Evolutionary conservation across 2,329 filamentous ascomycete genomes (phyloP).

Genomic region (Trichoderma citrinoviride): DNA sequence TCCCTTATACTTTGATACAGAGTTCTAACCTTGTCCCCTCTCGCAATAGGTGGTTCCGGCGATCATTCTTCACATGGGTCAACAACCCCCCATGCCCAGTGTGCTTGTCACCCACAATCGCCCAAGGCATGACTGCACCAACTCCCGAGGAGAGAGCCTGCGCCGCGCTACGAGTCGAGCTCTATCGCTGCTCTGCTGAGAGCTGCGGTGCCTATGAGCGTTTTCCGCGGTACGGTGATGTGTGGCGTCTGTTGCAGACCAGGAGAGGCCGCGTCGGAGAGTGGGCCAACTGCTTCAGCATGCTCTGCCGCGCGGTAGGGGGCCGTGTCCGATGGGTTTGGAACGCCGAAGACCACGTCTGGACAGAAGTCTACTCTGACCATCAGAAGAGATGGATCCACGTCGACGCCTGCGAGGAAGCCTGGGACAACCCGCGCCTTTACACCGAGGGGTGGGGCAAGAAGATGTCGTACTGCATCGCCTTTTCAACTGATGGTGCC

Average conservation of each 20-base stretch:
- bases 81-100: conserved; percentile 86
- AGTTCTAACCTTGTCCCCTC: conserved; percentile 25
- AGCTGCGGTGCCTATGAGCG: conserved; percentile 78
- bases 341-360: conserved; percentile 96
- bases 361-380: conserved; percentile 96
- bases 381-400: conserved; percentile 95
- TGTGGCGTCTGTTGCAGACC: conserved; percentile 87
- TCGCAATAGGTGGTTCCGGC: conserved; percentile 73
- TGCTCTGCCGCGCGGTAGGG: conserved; percentile 92
- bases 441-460: conserved; percentile 95
- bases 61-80: conserved; percentile 92
- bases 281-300: conserved; percentile 98
- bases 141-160: conserved; percentile 86
- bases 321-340: conserved; percentile 94
- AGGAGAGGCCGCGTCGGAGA: conserved; percentile 84
- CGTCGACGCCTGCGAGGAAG: conserved; percentile 89
- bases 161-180: conserved; percentile 81
- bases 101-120: conserved; percentile 80
- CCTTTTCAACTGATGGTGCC: conserved; percentile 85
- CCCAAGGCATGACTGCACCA: conserved; percentile 78
- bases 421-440: conserved; percentile 89
- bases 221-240: conserved; percentile 92
- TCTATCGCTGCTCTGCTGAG: conserved; percentile 79
- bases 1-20: not conserved
- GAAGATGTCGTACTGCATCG: conserved; percentile 95